Percentiles rank a stretch among this genome's conserved stretches.
Conservation (phyloP, 169 alveolate species). For the Eimeria zaria region DNA sequence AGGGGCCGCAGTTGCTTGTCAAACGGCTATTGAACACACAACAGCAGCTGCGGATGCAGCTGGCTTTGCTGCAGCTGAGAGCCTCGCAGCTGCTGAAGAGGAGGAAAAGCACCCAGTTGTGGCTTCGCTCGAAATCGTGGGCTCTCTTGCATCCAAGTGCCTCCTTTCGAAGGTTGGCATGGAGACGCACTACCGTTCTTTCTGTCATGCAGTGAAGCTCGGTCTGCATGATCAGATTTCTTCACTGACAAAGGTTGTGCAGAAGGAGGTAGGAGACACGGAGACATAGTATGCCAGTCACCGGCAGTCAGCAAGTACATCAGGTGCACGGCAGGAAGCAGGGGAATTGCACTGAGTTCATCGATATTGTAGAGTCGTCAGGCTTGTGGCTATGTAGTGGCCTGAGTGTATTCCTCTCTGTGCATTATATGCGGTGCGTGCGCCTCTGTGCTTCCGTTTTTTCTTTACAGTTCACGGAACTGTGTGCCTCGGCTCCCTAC, state of each 20-base stretch:
- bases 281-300: background rate
- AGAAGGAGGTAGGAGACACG: constrained; percentile 81
- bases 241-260: constrained; percentile 76
- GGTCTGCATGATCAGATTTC: constrained; percentile 83
- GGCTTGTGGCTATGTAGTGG: background rate
- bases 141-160: constrained; percentile 83
- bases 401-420: background rate
- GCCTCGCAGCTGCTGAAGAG: constrained; percentile 78
- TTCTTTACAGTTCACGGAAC: constrained; percentile 83
- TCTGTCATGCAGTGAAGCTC: constrained; percentile 86
- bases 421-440: background rate
- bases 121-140: constrained; percentile 81
- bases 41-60: constrained; percentile 80
- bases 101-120: constrained; percentile 61
- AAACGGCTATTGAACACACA: constrained; percentile 70
- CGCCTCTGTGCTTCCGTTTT: background rate
- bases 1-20: constrained; percentile 69
- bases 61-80: constrained; percentile 68
- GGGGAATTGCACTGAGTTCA: background rate
- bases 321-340: background rate
- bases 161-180: constrained; percentile 83
- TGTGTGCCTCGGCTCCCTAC: constrained; percentile 87
- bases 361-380: background rate
- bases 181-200: constrained; percentile 86
- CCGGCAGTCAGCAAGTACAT: background rate